Evolutionary conservation across 2,329 filamentous ascomycete species (phyloP), one percentile per base, ranked within the genome.

Genomic region (Didymella glomerata): DNA sequence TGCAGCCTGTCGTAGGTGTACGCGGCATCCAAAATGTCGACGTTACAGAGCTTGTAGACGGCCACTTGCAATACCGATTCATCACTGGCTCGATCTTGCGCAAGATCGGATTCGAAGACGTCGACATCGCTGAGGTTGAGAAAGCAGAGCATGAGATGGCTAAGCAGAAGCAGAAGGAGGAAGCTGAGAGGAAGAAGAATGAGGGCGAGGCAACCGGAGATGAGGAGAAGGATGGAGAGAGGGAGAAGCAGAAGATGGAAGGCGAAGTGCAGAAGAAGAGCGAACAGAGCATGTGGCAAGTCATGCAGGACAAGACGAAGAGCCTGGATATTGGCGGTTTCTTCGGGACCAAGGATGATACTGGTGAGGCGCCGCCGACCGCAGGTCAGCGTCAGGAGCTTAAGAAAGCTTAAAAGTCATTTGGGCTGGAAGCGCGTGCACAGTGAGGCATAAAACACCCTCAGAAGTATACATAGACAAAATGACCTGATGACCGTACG

Each of bases 1-100:
- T 98, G 1, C 90, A 97, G 73, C 83, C 87, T 30, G 86, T 96
- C 24, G 78, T 87, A 57, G 85, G 83, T 9, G 86, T 93, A 16
- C 83, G 85, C 5, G 89, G 89, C 2, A 83, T 95, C 0, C 80
- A 85, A 55, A 86, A 85, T 32, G 79, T 85, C 14, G 83, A 85
- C 61, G 80, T 85, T 22, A 82, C 77, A 13, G 79, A 81, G 24
- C 71, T 82, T 1, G 81, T 85, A 0, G 77, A 76, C n/a, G 83
- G 83, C 0, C 83, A 85, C 66, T 74, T 82, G 3, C 74, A 76
- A 44, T 85, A 85, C 66, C 74, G 82, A 18, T 83, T 81, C 63
- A 75, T 84, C 4, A 82, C 81, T 0, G 83, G 83, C 8, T 75
- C 71, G 2, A 82, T 85, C n/a, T 64, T 85, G 32, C 78, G 79